Percentiles rank a stretch among this genome's conserved stretches.
Conservation (phyloP, 768 basidiomycete genomes). For the Suillus weaverae region DNA sequence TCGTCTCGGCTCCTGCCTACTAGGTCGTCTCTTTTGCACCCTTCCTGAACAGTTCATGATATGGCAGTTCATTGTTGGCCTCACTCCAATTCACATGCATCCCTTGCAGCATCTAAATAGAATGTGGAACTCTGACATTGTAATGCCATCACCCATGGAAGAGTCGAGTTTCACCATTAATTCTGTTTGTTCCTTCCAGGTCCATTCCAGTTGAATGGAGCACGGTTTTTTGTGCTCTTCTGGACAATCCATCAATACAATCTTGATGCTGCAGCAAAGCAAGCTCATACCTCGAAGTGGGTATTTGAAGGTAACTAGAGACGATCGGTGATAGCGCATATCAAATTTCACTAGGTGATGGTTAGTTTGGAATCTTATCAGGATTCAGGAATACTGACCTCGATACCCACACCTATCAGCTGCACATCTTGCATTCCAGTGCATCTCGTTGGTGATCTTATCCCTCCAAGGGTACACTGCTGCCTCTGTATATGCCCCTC, state of each 20-base stretch:
- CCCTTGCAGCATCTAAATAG: neutral
- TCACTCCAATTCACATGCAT: neutral
- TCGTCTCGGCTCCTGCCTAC: too few relatives aligned
- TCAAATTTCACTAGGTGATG: neutral
- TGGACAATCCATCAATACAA: neutral
- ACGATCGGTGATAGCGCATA: neutral
- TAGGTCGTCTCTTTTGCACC: neutral
- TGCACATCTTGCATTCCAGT: neutral
- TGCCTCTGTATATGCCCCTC: neutral
- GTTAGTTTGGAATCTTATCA: neutral
- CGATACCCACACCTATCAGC: neutral
- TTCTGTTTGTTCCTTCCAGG: neutral
- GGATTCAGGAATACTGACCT: neutral
- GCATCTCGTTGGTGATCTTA: neutral
- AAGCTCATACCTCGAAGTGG: neutral
- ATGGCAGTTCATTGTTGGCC: neutral
- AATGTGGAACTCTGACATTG: neutral
- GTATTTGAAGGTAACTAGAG: neutral
- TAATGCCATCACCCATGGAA: neutral
- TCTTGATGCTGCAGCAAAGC: neutral
- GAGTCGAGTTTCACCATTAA: neutral
- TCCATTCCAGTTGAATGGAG: neutral
- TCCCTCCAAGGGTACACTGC: neutral
- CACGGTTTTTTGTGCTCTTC: neutral
- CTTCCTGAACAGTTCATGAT: neutral